Base-by-base conservation (phyloP, 257 asterid species). In the Plantago ovata region DNA sequence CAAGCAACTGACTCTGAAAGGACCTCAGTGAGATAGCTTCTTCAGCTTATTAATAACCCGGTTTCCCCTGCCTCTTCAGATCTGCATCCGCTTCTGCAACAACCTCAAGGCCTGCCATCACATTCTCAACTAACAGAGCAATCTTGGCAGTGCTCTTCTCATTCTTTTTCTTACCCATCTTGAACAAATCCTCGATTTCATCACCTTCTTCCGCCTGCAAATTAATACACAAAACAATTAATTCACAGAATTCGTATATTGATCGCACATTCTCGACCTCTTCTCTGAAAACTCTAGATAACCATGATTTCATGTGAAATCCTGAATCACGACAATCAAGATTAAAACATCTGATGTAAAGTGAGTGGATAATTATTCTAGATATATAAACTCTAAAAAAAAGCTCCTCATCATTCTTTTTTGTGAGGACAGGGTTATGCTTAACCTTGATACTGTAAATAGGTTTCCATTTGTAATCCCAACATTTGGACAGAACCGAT, bases 61-160 rank as follows among this genome's bases (percentile, higher is more conserved):
- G 97, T 70, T 85, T 85, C 48, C 75, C 77, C 72, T 79, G 89
- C 53, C 87, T 72, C 72, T 91, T 91, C 62, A 91, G 79, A n/a
- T 85, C 97, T 0, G 91, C 97, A 62, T 92, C 96, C 61, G 79
- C 94, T 77, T 92, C 98, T 5, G 96, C 98, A 40, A 82, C 96
- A 38, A 88, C 79, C 71, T 88, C 96, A 44, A 92, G 94, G 71
- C 88, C 96, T 42, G 95, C 98, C 95, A 92, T 88, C 56, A 88
- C 95, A 52, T 70, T 84, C 72, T 88, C 95, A 21, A 92, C 98
- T 10, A 88, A 76, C 61, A 85, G 23, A 13, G 95, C 88, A 71
- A 89, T 85, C 77, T 92, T 96, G 13, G 89, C 88, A 55, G 96
- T 89, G 73, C 90, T 88, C 70, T 88, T 92, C 71, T 88, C 96